phyloP scores from a whole-genome alignment of 2,329 filamentous ascomycete species.

The Aspergillus ustus region DNA sequence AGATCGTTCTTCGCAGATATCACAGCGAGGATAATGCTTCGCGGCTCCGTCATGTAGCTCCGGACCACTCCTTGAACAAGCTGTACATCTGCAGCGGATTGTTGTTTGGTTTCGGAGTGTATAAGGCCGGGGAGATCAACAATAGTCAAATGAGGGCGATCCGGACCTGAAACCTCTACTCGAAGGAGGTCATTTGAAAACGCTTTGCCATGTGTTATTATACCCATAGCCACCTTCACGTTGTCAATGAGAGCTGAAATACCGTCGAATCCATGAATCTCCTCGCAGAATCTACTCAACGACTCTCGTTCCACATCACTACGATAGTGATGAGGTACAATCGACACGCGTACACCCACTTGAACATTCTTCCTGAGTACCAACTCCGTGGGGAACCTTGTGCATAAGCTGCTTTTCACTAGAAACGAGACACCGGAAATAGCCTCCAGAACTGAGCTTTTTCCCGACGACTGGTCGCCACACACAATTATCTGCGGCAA shows the following conservation, averaged over 20 bases:
- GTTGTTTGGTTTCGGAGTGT: slow-evolving; percentile 58
- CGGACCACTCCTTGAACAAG: slow-evolving; percentile 56
- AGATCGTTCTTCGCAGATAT: slow-evolving; percentile 50
- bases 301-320: no score
- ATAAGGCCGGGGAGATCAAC: slow-evolving; percentile 67
- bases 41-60: slow-evolving; percentile 46
- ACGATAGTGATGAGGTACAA: slow-evolving; percentile 46
- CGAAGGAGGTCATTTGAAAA: slow-evolving; percentile 59
- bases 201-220: slow-evolving; percentile 28
- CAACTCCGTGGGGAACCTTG: slow-evolving; percentile 65
- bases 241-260: slow-evolving; percentile 28
- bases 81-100: slow-evolving; percentile 59
- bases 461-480: slow-evolving; percentile 67
- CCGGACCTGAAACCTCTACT: slow-evolving; percentile 63
- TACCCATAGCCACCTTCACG: slow-evolving; percentile 32
- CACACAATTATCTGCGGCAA: slow-evolving; percentile 68
- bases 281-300: slow-evolving; percentile 26
- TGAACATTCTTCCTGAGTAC: slow-evolving; percentile 48
- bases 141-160: slow-evolving; percentile 65
- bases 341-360: slow-evolving; percentile 26
- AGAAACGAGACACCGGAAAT: slow-evolving; percentile 67
- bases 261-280: slow-evolving; percentile 25
- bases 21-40: slow-evolving; percentile 54
- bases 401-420: slow-evolving; percentile 64
- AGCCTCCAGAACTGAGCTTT: slow-evolving; percentile 65